Conservation (phyloP, 2,329 filamentous ascomycete species). For the Lachnum nothofagi region DNA sequence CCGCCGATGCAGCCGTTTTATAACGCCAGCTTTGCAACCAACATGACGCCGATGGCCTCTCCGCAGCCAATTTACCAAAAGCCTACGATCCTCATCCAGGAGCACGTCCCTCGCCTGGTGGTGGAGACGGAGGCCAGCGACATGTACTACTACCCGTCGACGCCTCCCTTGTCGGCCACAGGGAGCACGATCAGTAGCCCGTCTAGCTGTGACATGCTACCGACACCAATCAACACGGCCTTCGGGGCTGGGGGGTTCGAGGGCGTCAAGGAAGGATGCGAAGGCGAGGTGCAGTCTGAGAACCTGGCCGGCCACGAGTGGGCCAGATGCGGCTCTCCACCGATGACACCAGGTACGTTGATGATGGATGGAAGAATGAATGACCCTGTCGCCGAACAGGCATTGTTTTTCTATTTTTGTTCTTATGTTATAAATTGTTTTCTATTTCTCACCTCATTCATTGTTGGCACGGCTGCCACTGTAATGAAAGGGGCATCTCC, state of each 20-base stretch:
- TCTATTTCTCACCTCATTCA: no score
- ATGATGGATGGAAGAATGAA: no score
- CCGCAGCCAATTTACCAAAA: conserved; percentile 69
- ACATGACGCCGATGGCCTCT: conserved; percentile 69
- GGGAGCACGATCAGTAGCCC: conserved; percentile 85
- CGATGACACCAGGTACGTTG: conserved; percentile 82
- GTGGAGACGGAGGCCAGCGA: conserved; percentile 71
- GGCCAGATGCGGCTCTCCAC: conserved; percentile 72
- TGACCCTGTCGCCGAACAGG: no score
- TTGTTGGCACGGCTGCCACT: no score
- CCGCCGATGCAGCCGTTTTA: conserved; percentile 36
- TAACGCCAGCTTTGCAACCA: conserved; percentile 30
- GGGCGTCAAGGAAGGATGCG: conserved; percentile 64
- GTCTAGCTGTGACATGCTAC: conserved; percentile 67
- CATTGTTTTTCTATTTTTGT: no score
- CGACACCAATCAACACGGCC: conserved; percentile 76
- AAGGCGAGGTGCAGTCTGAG: conserved; percentile 66
- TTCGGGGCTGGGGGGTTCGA: conserved; percentile 65
- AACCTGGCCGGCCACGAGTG: conserved; percentile 70
- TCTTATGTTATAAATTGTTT: no score
- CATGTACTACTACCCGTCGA: conserved; percentile 70
- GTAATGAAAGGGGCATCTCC: neutral
- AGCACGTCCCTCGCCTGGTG: conserved; percentile 53
- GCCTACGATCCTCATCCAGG: conserved; percentile 63
- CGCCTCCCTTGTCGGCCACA: conserved; percentile 78